Conservation (phyloP, 2,329 filamentous ascomycete genomes). For the Cordyceps javanica region DNA sequence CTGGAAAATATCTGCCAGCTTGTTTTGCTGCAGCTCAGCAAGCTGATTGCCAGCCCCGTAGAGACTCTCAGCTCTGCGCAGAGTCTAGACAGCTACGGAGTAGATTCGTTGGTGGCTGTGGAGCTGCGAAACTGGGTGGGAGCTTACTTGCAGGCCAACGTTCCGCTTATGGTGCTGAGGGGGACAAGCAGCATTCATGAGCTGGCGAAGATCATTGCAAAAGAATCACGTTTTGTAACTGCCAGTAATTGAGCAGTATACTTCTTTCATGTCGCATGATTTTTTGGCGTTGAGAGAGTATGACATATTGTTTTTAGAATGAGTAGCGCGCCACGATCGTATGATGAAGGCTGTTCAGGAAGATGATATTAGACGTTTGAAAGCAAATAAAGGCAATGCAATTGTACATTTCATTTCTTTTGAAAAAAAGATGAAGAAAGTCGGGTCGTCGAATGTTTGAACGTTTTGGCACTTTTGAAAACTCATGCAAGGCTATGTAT, state of each 20-base stretch:
- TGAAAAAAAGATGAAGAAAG: too few species aligned
- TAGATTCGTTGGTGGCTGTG: slow-evolving; percentile 25
- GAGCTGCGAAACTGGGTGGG: slow-evolving; percentile 23
- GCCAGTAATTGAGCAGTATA: background rate
- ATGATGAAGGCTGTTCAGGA: too few species aligned
- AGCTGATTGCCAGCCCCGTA: slow-evolving; percentile 9
- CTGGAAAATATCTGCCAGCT: slow-evolving; percentile 18
- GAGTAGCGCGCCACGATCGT: too few species aligned
- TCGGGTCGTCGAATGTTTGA: too few species aligned
- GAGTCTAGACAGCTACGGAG: slow-evolving; percentile 17
- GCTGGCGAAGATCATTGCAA: background rate
- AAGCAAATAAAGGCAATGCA: too few species aligned
- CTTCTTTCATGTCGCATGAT: too few species aligned
- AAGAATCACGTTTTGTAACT: background rate
- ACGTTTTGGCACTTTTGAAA: too few species aligned
- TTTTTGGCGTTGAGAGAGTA: too few species aligned
- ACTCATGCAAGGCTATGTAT: too few species aligned
- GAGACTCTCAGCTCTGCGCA: slow-evolving; percentile 17
- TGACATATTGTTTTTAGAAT: too few species aligned
- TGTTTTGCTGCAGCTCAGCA: slow-evolving; percentile 11
- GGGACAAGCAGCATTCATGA: slow-evolving; percentile 18
- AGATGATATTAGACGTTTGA: too few species aligned
- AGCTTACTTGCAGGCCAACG: slow-evolving; percentile 17
- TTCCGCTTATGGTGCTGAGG: slow-evolving; percentile 19
- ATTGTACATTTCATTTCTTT: too few species aligned